These are phyloP conservation scores for Cystobasidium ongulense DNA, from an alignment of 768 basidiomycete species.

Conservation along the genomic window DNA sequence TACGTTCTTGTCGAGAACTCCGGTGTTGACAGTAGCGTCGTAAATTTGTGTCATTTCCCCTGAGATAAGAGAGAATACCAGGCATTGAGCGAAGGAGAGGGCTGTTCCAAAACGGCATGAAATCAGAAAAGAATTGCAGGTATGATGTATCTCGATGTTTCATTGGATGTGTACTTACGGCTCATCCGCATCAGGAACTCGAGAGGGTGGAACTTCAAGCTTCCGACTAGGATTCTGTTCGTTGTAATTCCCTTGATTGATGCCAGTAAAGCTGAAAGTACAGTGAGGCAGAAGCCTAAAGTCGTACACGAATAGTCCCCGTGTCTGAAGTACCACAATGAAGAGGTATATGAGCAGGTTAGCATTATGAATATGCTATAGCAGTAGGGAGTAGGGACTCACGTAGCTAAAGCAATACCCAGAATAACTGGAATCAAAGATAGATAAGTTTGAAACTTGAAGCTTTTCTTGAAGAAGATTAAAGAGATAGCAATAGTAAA, in stretches of 20 bases:
- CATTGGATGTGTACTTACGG: not conserved
- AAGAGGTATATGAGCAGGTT: not conserved
- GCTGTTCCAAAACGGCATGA: too few species aligned
- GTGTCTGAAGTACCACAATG: slow-evolving; percentile 53
- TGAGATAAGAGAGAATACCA: slow-evolving; percentile 62
- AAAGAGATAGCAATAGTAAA: slow-evolving; percentile 77
- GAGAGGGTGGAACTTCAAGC: slow-evolving; percentile 58
- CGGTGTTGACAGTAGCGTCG: slow-evolving; percentile 46
- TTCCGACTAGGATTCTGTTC: slow-evolving; percentile 54
- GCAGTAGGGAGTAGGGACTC: slow-evolving; percentile 4
- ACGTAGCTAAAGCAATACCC: slow-evolving; percentile 82
- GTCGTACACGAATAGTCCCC: slow-evolving; percentile 89
- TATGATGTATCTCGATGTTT: slow-evolving; percentile 54
- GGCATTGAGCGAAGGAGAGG: slow-evolving; percentile 78
- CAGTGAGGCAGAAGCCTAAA: slow-evolving; percentile 74
- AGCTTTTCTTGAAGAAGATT: slow-evolving; percentile 59
- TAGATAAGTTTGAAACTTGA: slow-evolving; percentile 58
- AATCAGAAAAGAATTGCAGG: too few species aligned
- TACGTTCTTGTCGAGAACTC: slow-evolving; percentile 50
- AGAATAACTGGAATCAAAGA: slow-evolving; percentile 74
- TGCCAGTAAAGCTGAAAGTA: slow-evolving; percentile 81
- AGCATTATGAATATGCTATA: not conserved
- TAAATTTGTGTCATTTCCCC: slow-evolving; percentile 66
- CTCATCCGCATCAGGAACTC: slow-evolving; percentile 75
- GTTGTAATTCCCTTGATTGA: slow-evolving; percentile 89